phyloP scores from a whole-genome alignment of 2,329 filamentous ascomycete genomes.

The Bipolaris gigantea region DNA sequence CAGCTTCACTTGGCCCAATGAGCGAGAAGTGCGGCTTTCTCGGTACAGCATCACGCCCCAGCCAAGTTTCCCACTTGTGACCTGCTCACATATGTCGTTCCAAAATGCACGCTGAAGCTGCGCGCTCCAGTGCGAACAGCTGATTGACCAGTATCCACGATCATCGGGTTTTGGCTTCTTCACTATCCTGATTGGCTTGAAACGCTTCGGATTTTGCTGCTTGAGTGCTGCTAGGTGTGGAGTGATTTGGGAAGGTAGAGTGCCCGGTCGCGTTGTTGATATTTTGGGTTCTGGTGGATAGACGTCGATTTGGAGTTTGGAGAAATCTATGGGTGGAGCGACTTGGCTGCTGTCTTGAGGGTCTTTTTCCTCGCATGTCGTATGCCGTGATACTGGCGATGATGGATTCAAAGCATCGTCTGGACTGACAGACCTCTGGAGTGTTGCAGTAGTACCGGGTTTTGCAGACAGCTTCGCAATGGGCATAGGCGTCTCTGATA shows the following conservation, averaged over 20 bases:
- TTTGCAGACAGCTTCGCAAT: background rate
- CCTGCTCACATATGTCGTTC: conserved; percentile 62
- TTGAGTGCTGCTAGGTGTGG: conserved; percentile 30
- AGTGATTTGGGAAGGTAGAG: conserved; percentile 37
- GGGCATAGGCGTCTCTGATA: background rate
- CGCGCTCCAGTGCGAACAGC: conserved; percentile 58
- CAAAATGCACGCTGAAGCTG: conserved; percentile 59
- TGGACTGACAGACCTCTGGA: background rate
- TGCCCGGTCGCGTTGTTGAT: conserved; percentile 19
- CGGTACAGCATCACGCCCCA: conserved; percentile 66
- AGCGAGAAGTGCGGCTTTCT: conserved; percentile 18
- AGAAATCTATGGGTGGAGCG: conserved; percentile 23
- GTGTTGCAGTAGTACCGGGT: background rate
- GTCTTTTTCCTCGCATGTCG: background rate
- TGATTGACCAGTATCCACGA: conserved; percentile 76
- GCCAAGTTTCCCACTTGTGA: conserved; percentile 62
- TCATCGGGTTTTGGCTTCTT: conserved; percentile 63
- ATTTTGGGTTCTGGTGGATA: conserved; percentile 31
- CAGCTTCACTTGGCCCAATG: conserved; percentile 57
- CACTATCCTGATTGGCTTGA: conserved; percentile 43
- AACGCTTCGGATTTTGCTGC: conserved; percentile 33
- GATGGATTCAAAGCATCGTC: background rate
- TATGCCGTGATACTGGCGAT: background rate
- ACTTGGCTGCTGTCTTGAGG: background rate
- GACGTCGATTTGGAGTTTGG: conserved; percentile 25